phyloP scores from a whole-genome alignment of 106 monocot species.

The Platanthera zijinensis region DNA sequence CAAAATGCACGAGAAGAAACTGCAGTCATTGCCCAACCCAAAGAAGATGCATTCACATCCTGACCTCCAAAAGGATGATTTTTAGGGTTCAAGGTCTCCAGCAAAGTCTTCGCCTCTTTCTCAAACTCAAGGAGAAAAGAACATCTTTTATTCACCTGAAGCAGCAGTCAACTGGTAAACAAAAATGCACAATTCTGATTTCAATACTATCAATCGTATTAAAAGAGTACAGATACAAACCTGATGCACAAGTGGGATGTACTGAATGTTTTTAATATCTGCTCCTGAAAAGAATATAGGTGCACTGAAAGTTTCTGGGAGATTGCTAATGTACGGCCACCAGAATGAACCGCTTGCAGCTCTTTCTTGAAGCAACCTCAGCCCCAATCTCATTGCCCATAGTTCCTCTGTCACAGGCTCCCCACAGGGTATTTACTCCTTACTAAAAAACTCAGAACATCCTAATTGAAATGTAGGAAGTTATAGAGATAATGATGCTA shows the following conservation, averaged over 20 bases:
- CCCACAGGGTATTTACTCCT: conserved; percentile 51
- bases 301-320: conserved; percentile 69
- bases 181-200: neutral
- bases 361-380: conserved; percentile 93
- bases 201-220: neutral
- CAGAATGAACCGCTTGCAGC: conserved; percentile 69
- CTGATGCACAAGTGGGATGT: conserved; percentile 87
- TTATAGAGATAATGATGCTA: conserved; percentile 14
- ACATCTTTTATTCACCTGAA: conserved; percentile 94
- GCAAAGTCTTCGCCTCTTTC: conserved; percentile 41
- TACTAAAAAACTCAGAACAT: conserved; percentile 29
- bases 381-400: conserved; percentile 90
- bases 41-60: conserved; percentile 66
- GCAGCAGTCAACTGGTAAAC: neutral
- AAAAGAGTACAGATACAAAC: conserved; percentile 19
- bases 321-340: conserved; percentile 97
- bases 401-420: conserved; percentile 93
- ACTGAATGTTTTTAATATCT: conserved; percentile 81
- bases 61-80: conserved; percentile 87
- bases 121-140: conserved; percentile 84
- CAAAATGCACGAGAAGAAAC: conserved; percentile 98
- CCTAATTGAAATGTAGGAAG: conserved; percentile 36
- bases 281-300: conserved; percentile 89
- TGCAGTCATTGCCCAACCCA: conserved; percentile 98
- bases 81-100: conserved; percentile 23